Evolutionary conservation across 2,329 filamentous ascomycete species (phyloP), one percentile per base, ranked within the genome.

Genomic region (Fusarium ambrosium): DNA sequence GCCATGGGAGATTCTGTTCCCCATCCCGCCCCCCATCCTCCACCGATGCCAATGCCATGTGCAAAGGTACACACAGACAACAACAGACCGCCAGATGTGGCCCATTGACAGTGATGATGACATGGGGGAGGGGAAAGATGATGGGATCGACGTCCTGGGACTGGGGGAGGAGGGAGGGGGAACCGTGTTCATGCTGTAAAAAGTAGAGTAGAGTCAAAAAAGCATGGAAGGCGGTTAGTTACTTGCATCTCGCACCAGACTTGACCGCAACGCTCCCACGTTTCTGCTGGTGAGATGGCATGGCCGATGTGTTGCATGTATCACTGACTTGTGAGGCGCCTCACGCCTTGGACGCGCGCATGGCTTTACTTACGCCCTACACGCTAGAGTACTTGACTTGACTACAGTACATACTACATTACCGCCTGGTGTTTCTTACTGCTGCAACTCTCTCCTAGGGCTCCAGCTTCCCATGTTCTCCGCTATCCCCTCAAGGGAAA

Each of bases 211-310:
- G 8, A 13, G 20, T 14, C 27, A 29, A 36, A 16, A 45, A 43
- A 45, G 20, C 20, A 45, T 45, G 41, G 41, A 43, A 43, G 41
- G 7, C 13, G 7, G 41, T 43, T 43, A 22, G 39, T 43, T 45
- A 32, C 51, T 16, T 34, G 51, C 51, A 55, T 55, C 51, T 55
- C 27, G 48, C 14, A 20, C 13, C 29, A 55, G 51, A 34, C 34
- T 37, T 32, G 58, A 43, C 60, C 29, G 64, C 61, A 74, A 74
- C 71, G 71, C 71, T 74, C 61, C 71, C 71, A 74, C 71, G 71
- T 74, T 74, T 74, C 59, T 48, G 36, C 45, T 43, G 16, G 22
- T 22, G 53, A 32, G 41, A 43, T 43, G 41, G 41, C 14, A 43
- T 43, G 41, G 41, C 14, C 18, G 22, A 24, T 61, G 24, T 41